Conservation (phyloP, 305 asterid species). For the Fraxinus baroniana region DNA sequence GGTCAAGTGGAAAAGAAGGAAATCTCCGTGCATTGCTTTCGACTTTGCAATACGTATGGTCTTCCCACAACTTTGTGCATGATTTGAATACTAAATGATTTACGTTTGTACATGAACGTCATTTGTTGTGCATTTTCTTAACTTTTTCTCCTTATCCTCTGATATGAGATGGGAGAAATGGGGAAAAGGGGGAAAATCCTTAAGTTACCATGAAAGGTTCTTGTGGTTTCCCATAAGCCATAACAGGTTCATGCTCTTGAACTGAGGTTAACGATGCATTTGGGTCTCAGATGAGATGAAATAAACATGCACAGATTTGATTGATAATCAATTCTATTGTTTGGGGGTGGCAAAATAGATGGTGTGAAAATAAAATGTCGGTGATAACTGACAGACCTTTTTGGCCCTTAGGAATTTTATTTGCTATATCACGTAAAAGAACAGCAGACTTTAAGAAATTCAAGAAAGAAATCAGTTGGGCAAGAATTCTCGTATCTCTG, state of each 20-base stretch:
- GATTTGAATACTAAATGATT: constrained; percentile 5
- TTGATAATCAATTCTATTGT: background rate
- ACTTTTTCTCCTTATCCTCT: background rate
- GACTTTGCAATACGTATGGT: constrained; percentile 84
- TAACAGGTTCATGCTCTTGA: background rate
- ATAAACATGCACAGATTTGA: background rate
- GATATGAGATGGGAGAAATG: background rate
- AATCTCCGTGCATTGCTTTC: constrained; percentile 95
- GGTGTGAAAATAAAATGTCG: background rate
- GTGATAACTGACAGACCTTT: background rate
- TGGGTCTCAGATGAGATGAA: background rate
- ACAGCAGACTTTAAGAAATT: background rate
- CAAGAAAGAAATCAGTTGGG: background rate
- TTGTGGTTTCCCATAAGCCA: background rate
- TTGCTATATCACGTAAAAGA: background rate
- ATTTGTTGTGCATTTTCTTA: background rate
- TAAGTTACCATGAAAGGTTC: background rate
- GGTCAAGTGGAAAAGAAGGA: constrained; percentile 94
- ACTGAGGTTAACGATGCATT: background rate
- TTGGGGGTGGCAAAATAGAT: background rate
- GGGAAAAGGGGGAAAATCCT: background rate
- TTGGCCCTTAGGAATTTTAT: background rate
- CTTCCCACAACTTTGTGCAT: constrained; percentile 6
- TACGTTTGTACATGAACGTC: constrained; percentile 1
- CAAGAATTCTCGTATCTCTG: background rate